phyloP scores from a whole-genome alignment of 352 stramenopile genomes.

The Thalassiosira hispida region DNA sequence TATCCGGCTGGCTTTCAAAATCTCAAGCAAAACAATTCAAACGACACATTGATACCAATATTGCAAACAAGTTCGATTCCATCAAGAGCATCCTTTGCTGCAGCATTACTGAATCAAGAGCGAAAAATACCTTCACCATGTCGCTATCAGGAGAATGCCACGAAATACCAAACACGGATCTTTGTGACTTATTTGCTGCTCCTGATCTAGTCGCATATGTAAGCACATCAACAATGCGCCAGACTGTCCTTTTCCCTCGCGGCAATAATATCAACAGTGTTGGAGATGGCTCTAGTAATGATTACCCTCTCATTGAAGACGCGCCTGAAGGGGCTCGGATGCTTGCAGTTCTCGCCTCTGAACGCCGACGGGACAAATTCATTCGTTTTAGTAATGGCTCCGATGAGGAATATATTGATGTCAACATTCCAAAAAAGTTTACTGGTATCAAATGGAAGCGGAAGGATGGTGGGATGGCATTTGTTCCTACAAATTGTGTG shows the following conservation, averaged over 20 bases:
- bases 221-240: conserved; percentile 14
- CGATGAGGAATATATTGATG: conserved; percentile 39
- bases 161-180: conserved; percentile 31
- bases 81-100: conserved; percentile 30
- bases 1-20: conserved; percentile 29
- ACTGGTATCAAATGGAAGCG: conserved; percentile 65
- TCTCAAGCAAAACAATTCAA: conserved; percentile 28
- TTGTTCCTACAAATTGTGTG: conserved; percentile 60
- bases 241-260: conserved; percentile 34
- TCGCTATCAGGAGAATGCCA: conserved; percentile 24
- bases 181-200: conserved; percentile 26
- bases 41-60: conserved; percentile 19
- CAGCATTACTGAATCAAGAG: conserved; percentile 36
- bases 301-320: conserved; percentile 59
- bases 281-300: conserved; percentile 23
- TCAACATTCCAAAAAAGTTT: conserved; percentile 35
- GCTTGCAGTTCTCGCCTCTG: conserved; percentile 68
- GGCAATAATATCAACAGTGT: conserved; percentile 7
- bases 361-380: conserved; percentile 51
- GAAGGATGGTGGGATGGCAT: conserved; percentile 44
- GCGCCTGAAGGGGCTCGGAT: conserved; percentile 74
- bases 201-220: conserved; percentile 14
- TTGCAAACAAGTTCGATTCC: conserved; percentile 15
- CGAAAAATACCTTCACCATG: conserved; percentile 21
- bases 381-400: conserved; percentile 49